Evolutionary conservation across 371 early-diverging fungal genomes (phyloP).

Genomic region (Zopfochytrium polystomum): DNA sequence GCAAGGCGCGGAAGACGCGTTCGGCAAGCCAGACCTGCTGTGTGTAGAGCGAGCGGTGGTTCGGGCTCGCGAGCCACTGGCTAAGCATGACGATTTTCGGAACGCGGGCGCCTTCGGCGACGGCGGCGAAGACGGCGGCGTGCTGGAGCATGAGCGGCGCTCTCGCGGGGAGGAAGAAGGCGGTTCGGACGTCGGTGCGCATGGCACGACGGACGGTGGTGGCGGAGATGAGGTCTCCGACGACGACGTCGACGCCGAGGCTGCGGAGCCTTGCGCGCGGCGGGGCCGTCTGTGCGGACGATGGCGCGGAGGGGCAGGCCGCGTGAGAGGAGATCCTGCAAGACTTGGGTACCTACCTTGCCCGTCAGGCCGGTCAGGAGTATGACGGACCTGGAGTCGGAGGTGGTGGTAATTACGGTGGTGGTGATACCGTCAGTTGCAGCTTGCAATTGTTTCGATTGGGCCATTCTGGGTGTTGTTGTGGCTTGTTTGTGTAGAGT

Average conservation of each 20-base stretch:
- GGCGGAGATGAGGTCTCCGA: not conserved
- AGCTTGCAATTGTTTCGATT: too few species aligned
- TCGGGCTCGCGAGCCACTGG: conserved; percentile 1
- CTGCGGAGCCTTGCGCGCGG: too few species aligned
- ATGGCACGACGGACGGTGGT: not conserved
- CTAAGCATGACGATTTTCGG: not conserved
- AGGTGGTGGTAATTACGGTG: too few species aligned
- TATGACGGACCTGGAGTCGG: too few species aligned
- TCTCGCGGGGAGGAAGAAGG: not conserved
- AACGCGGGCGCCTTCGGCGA: not conserved
- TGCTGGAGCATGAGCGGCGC: not conserved
- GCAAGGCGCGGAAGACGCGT: conserved; percentile 3
- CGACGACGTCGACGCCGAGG: not conserved
- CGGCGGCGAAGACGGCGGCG: conserved; percentile 11
- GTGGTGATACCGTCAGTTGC: too few species aligned
- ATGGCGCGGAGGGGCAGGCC: too few species aligned
- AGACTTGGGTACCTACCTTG: too few species aligned
- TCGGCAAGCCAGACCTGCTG: conserved; percentile 8
- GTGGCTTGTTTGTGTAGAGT: too few species aligned
- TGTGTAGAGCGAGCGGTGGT: not conserved
- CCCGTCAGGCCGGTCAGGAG: too few species aligned
- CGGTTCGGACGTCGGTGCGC: not conserved
- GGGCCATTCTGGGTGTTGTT: too few species aligned
- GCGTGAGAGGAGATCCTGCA: too few species aligned
- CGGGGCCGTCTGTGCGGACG: too few species aligned